Conservation (phyloP, 208 protist species). For the Naegleria gruberi region DNA sequence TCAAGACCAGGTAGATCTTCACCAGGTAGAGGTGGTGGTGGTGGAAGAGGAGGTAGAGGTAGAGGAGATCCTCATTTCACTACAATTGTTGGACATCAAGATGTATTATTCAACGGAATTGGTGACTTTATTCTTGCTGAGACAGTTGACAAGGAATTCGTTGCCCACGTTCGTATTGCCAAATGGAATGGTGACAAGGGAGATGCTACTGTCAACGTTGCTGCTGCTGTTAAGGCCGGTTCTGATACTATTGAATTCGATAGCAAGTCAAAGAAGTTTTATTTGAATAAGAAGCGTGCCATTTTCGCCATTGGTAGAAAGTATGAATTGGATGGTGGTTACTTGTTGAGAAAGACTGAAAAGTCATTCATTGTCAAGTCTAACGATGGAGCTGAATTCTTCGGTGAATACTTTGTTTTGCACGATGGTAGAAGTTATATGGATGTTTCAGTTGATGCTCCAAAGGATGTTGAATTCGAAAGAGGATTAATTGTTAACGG, state of each 20-base stretch:
- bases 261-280: not conserved
- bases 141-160: not conserved
- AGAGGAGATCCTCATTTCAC: not conserved
- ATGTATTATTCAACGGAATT: not conserved
- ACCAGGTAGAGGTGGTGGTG: too few species aligned
- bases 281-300: not conserved
- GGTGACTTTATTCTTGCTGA: not conserved
- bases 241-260: not conserved
- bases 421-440: not conserved
- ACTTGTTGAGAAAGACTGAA: not conserved
- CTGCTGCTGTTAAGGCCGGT: not conserved
- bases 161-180: not conserved
- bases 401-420: not conserved
- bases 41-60: not conserved
- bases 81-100: not conserved
- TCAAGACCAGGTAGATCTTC: too few species aligned
- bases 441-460: not conserved
- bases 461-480: not conserved
- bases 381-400: not conserved
- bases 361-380: not conserved
- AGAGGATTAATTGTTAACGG: not conserved
- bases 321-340: not conserved
- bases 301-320: not conserved
- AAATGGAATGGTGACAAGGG: not conserved
- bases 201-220: not conserved